Evolutionary conservation across 768 basidiomycete species (phyloP).

Genomic region (Coprinellus aureogranulatus): DNA sequence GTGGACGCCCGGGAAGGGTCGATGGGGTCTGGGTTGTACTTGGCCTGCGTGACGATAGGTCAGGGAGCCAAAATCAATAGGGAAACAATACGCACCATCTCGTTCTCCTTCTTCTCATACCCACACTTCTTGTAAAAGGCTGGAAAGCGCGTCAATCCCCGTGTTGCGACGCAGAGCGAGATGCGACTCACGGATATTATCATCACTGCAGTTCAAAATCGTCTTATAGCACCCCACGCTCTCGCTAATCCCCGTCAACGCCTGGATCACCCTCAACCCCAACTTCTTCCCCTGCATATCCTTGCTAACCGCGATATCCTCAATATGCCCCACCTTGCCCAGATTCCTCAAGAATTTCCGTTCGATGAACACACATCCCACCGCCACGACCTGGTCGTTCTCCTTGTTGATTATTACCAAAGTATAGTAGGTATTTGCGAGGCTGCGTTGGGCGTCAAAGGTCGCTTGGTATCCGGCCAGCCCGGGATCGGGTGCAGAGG

Average conservation of each 20-base stretch:
- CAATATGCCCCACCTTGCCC: constrained; percentile 92
- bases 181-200: constrained; percentile 83
- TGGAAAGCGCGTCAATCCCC: constrained; percentile 28
- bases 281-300: constrained; percentile 88
- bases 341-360: constrained; percentile 88
- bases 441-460: constrained; percentile 56
- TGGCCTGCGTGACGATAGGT: background rate
- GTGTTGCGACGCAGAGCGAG: constrained; percentile 9
- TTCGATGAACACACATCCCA: constrained; percentile 85
- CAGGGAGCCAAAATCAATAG: background rate
- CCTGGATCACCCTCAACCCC: constrained; percentile 82
- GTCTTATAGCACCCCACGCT: constrained; percentile 88
- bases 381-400: constrained; percentile 77
- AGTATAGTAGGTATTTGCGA: constrained; percentile 70
- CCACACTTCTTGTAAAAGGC: constrained; percentile 99
- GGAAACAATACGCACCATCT: constrained; percentile 72
- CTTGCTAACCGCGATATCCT: constrained; percentile 96
- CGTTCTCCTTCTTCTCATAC: constrained; percentile 83
- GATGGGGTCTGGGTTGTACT: constrained; percentile 8
- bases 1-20: background rate
- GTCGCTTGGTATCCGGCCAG: constrained; percentile 67
- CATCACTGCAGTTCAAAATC: constrained; percentile 90
- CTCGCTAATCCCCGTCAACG: constrained; percentile 83
- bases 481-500: constrained; percentile 64
- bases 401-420: constrained; percentile 78